A percentile compares a stretch with the other conserved stretches of the same genome.
These are phyloP conservation scores for Pisolithus thermaeus DNA, from an alignment of 1,284 basidiomycete genomes.

Conservation along the genomic window DNA sequence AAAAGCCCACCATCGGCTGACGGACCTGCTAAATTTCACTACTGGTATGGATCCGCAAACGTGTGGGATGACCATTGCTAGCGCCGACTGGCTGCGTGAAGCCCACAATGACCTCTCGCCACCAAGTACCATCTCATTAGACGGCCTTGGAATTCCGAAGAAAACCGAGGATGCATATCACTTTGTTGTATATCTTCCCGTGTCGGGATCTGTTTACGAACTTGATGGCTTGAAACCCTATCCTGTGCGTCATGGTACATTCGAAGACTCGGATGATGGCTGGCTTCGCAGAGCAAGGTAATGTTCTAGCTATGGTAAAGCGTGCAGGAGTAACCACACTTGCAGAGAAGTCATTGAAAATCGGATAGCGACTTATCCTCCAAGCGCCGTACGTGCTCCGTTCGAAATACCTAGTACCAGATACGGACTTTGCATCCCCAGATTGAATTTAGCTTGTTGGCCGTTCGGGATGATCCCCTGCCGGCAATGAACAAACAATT, in stretches of 20 bases:
- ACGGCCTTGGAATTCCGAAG: slow-evolving; percentile 66
- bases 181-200: slow-evolving; percentile 86
- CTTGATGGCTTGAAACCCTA: slow-evolving; percentile 80
- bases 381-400: slow-evolving; percentile 60
- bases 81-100: slow-evolving; percentile 78
- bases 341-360: slow-evolving; percentile 74
- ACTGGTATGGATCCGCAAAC: slow-evolving; percentile 81
- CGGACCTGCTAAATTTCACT: slow-evolving; percentile 74
- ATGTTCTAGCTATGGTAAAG: slow-evolving; percentile 9
- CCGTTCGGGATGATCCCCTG: slow-evolving; percentile 75
- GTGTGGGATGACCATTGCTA: slow-evolving; percentile 79
- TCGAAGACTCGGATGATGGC: slow-evolving; percentile 61
- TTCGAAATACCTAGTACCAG: slow-evolving; percentile 1
- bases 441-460: slow-evolving; percentile 90
- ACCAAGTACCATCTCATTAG: slow-evolving; percentile 76
- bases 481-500: slow-evolving; percentile 60
- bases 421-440: slow-evolving; percentile 26
- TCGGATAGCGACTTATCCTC: slow-evolving; percentile 83
- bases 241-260: slow-evolving; percentile 76
- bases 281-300: slow-evolving; percentile 80
- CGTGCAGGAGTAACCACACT: slow-evolving; percentile 10
- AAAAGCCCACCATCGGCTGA: slow-evolving; percentile 62
- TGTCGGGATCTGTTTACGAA: slow-evolving; percentile 81
- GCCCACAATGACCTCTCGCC: slow-evolving; percentile 89
- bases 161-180: slow-evolving; percentile 88